A percentile compares a stretch with the other conserved stretches of the same genome.
phyloP scores from a whole-genome alignment of 2,329 filamentous ascomycete species.

The Fusarium dlaminii region DNA sequence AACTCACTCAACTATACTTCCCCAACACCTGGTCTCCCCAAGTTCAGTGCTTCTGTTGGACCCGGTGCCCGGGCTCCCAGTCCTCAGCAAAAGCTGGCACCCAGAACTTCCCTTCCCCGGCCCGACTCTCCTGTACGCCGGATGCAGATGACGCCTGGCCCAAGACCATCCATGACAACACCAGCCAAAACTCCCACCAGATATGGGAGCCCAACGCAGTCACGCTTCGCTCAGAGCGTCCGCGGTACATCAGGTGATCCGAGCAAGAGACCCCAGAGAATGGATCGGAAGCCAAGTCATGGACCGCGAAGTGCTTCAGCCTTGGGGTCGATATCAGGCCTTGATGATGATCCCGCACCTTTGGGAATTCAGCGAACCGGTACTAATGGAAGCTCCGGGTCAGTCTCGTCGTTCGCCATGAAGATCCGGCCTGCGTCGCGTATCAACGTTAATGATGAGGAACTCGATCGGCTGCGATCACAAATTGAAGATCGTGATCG shows the following conservation, averaged over 20 bases:
- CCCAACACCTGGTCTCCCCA: conserved; percentile 72
- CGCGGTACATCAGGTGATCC: conserved; percentile 70
- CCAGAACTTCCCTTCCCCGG: conserved; percentile 81
- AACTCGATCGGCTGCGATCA: conserved; percentile 75
- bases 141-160: conserved; percentile 69
- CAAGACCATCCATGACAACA: conserved; percentile 64
- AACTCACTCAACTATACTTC: conserved; percentile 70
- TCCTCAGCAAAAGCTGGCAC: conserved; percentile 72
- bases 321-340: conserved; percentile 60
- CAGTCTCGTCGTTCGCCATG: conserved; percentile 63
- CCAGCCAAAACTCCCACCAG: conserved; percentile 53
- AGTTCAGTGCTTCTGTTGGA: conserved; percentile 90
- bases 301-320: conserved; percentile 69
- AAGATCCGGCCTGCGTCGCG: conserved; percentile 64
- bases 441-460: conserved; percentile 69
- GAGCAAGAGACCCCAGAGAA: conserved; percentile 61
- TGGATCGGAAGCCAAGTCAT: conserved; percentile 61
- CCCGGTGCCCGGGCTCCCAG: conserved; percentile 74
- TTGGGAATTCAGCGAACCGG: conserved; percentile 61
- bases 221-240: conserved; percentile 70
- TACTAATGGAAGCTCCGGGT: conserved; percentile 64
- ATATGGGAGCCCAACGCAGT: conserved; percentile 57
- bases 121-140: conserved; percentile 87
- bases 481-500: conserved; percentile 86
- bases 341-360: conserved; percentile 68